Evolutionary conservation across 768 basidiomycete genomes (phyloP).

Genomic region (Boletellus emodensis): DNA sequence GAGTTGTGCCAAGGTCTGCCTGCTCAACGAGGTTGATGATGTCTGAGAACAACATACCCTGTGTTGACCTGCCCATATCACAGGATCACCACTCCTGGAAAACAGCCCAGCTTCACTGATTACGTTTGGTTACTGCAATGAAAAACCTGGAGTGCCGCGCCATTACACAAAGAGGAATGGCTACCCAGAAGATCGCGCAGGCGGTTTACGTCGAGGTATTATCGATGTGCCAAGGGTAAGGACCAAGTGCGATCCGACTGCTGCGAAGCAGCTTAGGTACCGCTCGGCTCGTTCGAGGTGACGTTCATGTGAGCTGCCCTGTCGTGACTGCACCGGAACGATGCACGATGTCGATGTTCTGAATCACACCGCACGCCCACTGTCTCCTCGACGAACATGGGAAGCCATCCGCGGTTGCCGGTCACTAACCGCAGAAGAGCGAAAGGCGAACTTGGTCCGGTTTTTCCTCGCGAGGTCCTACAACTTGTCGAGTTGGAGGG

Average conservation of each 20-base stretch:
- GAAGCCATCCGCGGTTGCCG: conserved; percentile 36
- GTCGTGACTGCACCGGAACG: conserved; percentile 19
- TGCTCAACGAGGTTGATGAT: conserved; percentile 33
- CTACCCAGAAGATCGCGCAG: not conserved
- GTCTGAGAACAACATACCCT: no score
- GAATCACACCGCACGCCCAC: conserved; percentile 15
- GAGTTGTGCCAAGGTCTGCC: conserved; percentile 27
- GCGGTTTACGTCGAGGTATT: conserved; percentile 14
- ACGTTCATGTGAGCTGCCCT: conserved; percentile 22
- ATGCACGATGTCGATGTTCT: not conserved
- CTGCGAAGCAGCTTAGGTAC: conserved; percentile 29
- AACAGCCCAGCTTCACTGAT: conserved; percentile 30
- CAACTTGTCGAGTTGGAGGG: conserved; percentile 17
- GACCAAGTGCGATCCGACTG: conserved; percentile 8
- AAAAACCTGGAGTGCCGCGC: conserved; percentile 20
- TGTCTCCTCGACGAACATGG: conserved; percentile 39
- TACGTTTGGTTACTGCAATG: conserved; percentile 37
- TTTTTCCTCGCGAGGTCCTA: conserved; percentile 23
- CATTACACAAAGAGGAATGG: no score
- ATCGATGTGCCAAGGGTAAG: conserved; percentile 5
- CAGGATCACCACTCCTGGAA: conserved; percentile 33
- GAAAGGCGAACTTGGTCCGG: conserved; percentile 5
- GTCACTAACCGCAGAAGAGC: not conserved
- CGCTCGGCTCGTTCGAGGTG: conserved; percentile 33
- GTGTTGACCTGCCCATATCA: conserved; percentile 13